These are phyloP conservation scores for Fusarium sp. DNA, from an alignment of 2,329 filamentous ascomycete species.

Conservation along the genomic window DNA sequence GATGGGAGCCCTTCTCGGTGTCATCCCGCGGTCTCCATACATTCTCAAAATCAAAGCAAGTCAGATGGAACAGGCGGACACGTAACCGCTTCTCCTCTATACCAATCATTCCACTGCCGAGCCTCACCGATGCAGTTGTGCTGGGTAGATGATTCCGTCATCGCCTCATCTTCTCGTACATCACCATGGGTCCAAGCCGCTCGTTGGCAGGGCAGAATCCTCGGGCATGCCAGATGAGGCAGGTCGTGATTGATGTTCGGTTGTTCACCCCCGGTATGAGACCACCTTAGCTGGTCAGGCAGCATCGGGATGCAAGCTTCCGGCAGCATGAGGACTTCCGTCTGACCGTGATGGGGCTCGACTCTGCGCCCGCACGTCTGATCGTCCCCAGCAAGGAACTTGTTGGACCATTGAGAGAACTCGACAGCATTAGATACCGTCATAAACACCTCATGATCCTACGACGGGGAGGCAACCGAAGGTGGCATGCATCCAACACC, in stretches of 20 bases:
- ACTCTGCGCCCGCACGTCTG: too few relatives aligned
- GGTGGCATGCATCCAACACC: constrained; percentile 11
- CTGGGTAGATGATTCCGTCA: constrained; percentile 12
- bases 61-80: constrained; percentile 14
- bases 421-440: constrained; percentile 4
- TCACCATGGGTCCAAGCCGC: constrained; percentile 12
- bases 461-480: neutral
- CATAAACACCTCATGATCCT: constrained; percentile 17
- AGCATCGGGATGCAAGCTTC: too few relatives aligned
- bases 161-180: constrained; percentile 16
- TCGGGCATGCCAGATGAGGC: too few relatives aligned
- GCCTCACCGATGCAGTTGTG: constrained; percentile 22
- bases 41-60: constrained; percentile 4
- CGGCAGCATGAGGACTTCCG: too few relatives aligned
- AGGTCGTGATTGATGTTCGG: too few relatives aligned
- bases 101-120: constrained; percentile 14
- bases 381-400: too few relatives aligned
- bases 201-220: too few relatives aligned
- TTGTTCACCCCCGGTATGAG: too few relatives aligned
- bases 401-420: constrained; percentile 15
- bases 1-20: neutral
- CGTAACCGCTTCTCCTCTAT: constrained; percentile 12
- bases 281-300: too few relatives aligned
- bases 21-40: neutral
- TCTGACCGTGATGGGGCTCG: too few relatives aligned